A percentile compares a stretch with the other conserved stretches of the same genome.
Conservation (phyloP, 192 early-diverging fungal species). For the Coemansia sp. region DNA sequence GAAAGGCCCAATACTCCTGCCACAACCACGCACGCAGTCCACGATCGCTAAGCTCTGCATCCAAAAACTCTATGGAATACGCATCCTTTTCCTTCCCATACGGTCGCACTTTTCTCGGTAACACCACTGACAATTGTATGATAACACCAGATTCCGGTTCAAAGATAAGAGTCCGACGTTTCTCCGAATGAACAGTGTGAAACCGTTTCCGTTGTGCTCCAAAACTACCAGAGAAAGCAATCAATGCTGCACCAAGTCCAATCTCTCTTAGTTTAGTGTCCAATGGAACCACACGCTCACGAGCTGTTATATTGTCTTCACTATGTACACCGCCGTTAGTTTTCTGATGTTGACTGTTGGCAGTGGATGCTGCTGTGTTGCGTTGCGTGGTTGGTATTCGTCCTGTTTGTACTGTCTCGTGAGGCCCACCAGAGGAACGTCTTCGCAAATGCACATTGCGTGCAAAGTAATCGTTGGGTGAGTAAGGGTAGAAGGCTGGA, state of each 20-base stretch:
- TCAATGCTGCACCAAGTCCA: constrained; percentile 70
- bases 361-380: constrained; percentile 1
- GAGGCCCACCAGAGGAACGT: constrained; percentile 23
- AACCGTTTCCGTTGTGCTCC: constrained; percentile 7
- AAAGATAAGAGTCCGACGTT: constrained; percentile 40
- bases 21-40: constrained; percentile 31
- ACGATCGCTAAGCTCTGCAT: constrained; percentile 23
- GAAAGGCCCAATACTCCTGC: constrained; percentile 37
- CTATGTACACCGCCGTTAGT: background rate
- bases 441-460: constrained; percentile 33
- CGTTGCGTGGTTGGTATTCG: background rate
- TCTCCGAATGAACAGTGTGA: constrained; percentile 43
- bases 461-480: constrained; percentile 45
- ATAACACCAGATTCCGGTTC: constrained; percentile 36
- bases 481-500: constrained; percentile 40
- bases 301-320: background rate
- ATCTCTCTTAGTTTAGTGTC: constrained; percentile 74
- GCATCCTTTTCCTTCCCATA: constrained; percentile 40
- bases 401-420: background rate
- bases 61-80: constrained; percentile 47
- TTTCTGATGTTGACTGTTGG: background rate
- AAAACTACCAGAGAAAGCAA: constrained; percentile 60
- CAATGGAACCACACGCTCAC: constrained; percentile 61
- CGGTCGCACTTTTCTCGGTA: constrained; percentile 37
- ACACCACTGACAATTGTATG: constrained; percentile 33